phyloP scores from a whole-genome alignment of 2,329 filamentous ascomycete genomes.

The Nigrospora osmanthi region DNA sequence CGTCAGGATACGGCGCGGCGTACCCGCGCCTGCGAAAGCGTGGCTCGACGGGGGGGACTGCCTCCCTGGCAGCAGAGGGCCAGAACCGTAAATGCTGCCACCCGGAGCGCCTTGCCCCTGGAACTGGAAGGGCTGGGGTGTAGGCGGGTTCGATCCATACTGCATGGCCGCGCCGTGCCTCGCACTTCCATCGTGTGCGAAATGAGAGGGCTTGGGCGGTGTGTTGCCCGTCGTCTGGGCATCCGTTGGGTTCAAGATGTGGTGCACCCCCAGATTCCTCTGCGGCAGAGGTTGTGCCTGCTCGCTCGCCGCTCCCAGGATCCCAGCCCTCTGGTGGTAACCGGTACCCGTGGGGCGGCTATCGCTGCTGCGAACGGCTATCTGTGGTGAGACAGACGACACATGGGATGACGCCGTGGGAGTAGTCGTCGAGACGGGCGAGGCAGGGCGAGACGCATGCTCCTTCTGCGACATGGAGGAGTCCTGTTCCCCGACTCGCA shows the following conservation, averaged over 20 bases:
- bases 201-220: constrained; percentile 7
- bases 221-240: constrained; percentile 12
- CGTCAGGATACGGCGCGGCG: no score
- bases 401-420: constrained; percentile 26
- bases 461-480: constrained; percentile 56
- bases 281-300: constrained; percentile 18
- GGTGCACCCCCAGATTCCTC: constrained; percentile 31
- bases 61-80: no score
- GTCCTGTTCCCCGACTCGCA: constrained; percentile 48
- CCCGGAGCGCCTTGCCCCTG: no score
- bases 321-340: constrained; percentile 17
- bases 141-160: constrained; percentile 15
- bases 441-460: constrained; percentile 46
- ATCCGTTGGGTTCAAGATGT: constrained; percentile 35
- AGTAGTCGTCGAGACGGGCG: constrained; percentile 39
- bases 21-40: no score
- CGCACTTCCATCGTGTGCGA: constrained; percentile 7
- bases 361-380: no score
- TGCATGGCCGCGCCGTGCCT: constrained; percentile 9
- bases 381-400: constrained; percentile 13
- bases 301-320: constrained; percentile 20
- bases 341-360: neutral
- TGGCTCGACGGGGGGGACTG: no score
- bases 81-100: no score
- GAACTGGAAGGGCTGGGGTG: constrained; percentile 7